Evolutionary conservation across 495 filamentous ascomycete species (phyloP), one percentile per base, ranked within the genome.

Genomic region (Trichodelitschia bisporula): DNA sequence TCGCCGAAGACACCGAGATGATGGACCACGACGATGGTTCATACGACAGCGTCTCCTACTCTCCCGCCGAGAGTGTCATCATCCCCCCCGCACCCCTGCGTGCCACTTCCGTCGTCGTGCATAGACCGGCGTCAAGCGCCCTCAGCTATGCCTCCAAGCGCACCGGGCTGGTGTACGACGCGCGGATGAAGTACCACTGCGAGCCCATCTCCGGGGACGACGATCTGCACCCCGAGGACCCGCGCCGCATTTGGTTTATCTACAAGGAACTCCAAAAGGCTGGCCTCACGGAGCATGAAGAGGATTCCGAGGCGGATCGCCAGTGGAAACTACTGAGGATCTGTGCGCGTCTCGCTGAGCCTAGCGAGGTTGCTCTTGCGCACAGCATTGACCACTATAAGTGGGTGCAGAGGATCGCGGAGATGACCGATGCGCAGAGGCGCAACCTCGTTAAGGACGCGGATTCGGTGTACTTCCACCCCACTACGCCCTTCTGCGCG

Each of bases 201-300:
- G 89, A 90, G 61, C 50, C 61, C 4, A 14, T 25, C 8, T 37
- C 41, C 8, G 15, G 18, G 4, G 33, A 37, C n/a, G 33, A 37
- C n/a, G 76, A 84, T 12, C 66, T 79, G 34, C 86, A 99, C 38
- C 86, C 89, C 1, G 86, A 99, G 50, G 82, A 95, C 38, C 89
- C 89, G 0, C 61, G 77, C 16, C 66, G 86, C 4, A 93, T 95
- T 30, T 73, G 72, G 30, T 67, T 69, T 39, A 99, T 99, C 38
- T 89, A 78, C 63, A 67, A 74, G 35, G 74, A 69, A 14, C 66
- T 99, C 30, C 77, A 70, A 41, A 54, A 65, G 36, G 72, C 70
- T 29, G 80, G 77, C 1, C 60, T 99, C 10, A 61, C 90, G 12
- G 56, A 69, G 26, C n/a, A n/a, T n/a, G 61, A 72, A 21, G 37